Evolutionary conservation across 73 alveolate species (phyloP), one percentile per base, ranked within the genome.

Genomic region (Paramecium sonneborni): DNA sequence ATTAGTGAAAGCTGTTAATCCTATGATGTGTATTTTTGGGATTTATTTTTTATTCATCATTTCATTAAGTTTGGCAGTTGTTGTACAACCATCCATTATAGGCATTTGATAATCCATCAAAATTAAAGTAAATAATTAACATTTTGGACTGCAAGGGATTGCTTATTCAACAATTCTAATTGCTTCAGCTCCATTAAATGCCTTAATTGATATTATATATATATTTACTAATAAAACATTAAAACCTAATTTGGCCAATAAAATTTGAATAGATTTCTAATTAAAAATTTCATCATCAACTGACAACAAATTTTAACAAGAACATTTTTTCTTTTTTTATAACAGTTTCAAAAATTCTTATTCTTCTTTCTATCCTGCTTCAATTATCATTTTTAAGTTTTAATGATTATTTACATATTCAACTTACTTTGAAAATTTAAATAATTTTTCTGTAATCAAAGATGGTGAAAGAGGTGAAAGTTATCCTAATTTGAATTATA

Each of bases 1-100:
- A 79, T 62, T 79, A 8, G 90, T 79, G 24, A 79, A 79, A 37
- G 90, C 90, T n/a, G 90, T 79, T 24, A 79, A 34, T 41, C 90
- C 90, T 9, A 39, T 41, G 14, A 79, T 46, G 41, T 38, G 90
- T 15, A 79, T 79, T 34, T 44, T 30, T 21, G 90, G 90, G 6
- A 79, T 79, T 46, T 2, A 8, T 46, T 28, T 79, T 10, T 79
- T 21, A 30, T 41, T 20, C 74, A 79, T 79, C 69, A 79, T 38
- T 24, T 79, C 41, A 1, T n/a, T 79, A 20, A 79, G 20, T 3
- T 18, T 44, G 4, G 26, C n/a, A 23, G 90, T 79, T 2, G 90
- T 46, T 2, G 44, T 46, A 20, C 46, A 28, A 15, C 90, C 90
- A 79, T 79, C 90, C 90, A 79, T 79, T 23, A 79, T 79, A 1